These are phyloP conservation scores for Lactuca saligna DNA, from an alignment of 129 eudicot genomes.

Conservation along the genomic window DNA sequence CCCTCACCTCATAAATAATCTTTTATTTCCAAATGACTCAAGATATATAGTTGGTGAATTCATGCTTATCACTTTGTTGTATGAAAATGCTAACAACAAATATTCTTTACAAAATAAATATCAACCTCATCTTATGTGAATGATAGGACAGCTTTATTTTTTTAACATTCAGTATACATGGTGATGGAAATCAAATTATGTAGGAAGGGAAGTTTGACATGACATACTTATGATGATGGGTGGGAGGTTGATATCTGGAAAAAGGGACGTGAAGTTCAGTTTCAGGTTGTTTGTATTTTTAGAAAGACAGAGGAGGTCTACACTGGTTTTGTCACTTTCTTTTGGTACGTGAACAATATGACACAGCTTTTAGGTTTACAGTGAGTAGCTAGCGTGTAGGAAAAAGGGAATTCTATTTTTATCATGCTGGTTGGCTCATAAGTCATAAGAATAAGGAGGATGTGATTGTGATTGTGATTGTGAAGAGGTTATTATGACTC, in stretches of 20 bases:
- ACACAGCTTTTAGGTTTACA: not conserved
- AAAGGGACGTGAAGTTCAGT: not conserved
- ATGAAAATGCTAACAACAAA: constrained; percentile 19
- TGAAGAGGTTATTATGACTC: too few relatives aligned
- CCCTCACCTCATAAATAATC: too few relatives aligned
- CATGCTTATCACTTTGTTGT: constrained; percentile 30
- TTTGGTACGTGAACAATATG: not conserved
- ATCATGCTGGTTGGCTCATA: not conserved
- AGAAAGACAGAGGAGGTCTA: not conserved
- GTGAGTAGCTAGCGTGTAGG: not conserved
- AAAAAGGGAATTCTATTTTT: not conserved
- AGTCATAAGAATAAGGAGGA: not conserved
- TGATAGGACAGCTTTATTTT: constrained; percentile 7
- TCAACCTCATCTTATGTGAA: constrained; percentile 7
- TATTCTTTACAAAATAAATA: constrained; percentile 20
- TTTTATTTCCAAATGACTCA: constrained; percentile 18
- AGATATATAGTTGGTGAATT: constrained; percentile 35
- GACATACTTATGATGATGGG: not conserved
- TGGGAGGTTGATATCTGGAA: not conserved
- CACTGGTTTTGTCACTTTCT: not conserved
- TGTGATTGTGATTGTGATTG: not conserved
- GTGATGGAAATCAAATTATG: not conserved
- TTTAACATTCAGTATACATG: not conserved
- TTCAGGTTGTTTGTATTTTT: not conserved
- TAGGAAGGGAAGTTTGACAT: not conserved